Evolutionary conservation across 2,329 filamentous ascomycete species (phyloP).

Genomic region (Colletotrichum chrysophilum): DNA sequence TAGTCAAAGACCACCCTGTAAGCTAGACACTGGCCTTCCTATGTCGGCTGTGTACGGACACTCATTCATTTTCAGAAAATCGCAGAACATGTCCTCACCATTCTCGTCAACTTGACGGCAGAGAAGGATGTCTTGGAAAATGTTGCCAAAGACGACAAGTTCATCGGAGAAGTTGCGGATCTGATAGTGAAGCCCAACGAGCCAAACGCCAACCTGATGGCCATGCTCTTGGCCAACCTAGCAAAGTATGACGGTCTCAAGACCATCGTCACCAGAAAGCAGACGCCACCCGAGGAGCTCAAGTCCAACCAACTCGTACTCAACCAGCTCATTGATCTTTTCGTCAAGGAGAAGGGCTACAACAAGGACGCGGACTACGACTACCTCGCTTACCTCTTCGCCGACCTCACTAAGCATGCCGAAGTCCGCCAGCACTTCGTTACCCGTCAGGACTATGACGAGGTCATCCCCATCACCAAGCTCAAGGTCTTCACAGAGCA

Average conservation of each 20-base stretch:
- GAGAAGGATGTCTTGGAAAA: constrained; percentile 77
- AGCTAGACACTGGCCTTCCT: constrained; percentile 31
- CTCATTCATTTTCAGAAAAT: constrained; percentile 65
- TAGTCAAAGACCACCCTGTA: constrained; percentile 84
- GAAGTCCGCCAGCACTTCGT: constrained; percentile 79
- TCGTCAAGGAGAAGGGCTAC: constrained; percentile 88
- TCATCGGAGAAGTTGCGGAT: constrained; percentile 75
- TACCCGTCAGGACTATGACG: constrained; percentile 75
- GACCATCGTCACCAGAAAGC: constrained; percentile 70
- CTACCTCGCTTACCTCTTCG: constrained; percentile 93
- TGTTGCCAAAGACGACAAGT: constrained; percentile 79
- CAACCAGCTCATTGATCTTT: constrained; percentile 93
- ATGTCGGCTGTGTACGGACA: not conserved
- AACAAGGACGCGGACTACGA: constrained; percentile 89
- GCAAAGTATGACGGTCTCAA: constrained; percentile 80
- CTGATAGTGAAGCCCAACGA: constrained; percentile 80
- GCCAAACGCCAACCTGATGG: constrained; percentile 80
- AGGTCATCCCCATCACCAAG: constrained; percentile 88
- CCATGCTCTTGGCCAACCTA: constrained; percentile 94
- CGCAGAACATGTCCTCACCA: constrained; percentile 89
- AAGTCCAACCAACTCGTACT: constrained; percentile 76
- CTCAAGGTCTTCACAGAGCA: constrained; percentile 95
- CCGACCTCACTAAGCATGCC: constrained; percentile 84
- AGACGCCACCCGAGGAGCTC: constrained; percentile 71
- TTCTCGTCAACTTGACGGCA: constrained; percentile 84